Evolutionary conservation across 495 filamentous ascomycete genomes (phyloP), one percentile per base, ranked within the genome.

Genomic region (Tuber magnatum): DNA sequence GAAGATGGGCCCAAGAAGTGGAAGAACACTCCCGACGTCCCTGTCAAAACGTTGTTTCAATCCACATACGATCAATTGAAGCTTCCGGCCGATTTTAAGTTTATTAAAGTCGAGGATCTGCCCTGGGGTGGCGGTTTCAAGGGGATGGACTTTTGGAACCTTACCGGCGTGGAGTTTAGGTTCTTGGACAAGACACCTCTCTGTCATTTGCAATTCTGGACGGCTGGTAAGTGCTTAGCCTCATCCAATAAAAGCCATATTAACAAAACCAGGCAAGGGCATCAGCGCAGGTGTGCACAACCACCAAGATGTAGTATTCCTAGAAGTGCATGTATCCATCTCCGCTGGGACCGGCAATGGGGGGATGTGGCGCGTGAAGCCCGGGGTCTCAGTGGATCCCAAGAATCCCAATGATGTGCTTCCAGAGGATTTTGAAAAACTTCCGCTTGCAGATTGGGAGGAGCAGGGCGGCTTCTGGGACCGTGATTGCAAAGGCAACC

Each of bases 141-240:
- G 46, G 73, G 73, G 9, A 14, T 65, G 2, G 73, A 77, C 6
- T 76, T 81, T 65, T 76, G 71, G 48, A 80, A 81, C 43, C 65
- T 81, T 46, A 68, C 78, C 18, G 79, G 77, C 9, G 74, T 80
- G 72, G 24, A 76, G 9, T 77, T 81, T 28, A 75, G 78, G 28
- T 77, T 81, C 40, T 38, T 75, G 24, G 73, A 78, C 32, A 70
- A 75, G 32, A 77, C 75, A 38, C 44, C 44, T 24, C 76, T 80
- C 20, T 70, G 68, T 20, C 78, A 78, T 48, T 22, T 80, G 76
- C 76, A 78, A 65, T 80, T 80, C 51, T 80, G 78, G 78, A 75
- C 76, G 3, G 73, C 76, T 48, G 76, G 76, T 70, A 71, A 68
- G 73, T 24, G 43, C 18, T 61, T 35, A 61, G 6, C 65, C 43